Conservation (phyloP, 306 rosid genomes). For the Sophora flavescens region DNA sequence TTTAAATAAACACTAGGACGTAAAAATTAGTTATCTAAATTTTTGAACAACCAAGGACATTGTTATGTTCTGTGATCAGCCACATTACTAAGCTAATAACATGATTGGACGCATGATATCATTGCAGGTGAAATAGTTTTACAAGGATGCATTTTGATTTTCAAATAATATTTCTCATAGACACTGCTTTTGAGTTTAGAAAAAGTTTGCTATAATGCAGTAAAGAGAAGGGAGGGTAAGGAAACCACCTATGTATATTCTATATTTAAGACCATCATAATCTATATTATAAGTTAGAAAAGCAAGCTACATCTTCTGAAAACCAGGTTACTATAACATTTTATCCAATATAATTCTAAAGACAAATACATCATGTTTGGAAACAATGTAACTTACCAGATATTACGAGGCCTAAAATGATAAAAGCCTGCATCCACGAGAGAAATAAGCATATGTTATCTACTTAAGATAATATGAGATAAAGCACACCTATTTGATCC, state of each 20-base stretch:
- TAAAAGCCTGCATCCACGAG: slow-evolving; percentile 77
- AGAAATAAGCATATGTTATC: slow-evolving; percentile 43
- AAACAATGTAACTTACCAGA: slow-evolving; percentile 72
- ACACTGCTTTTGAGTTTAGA: too few species aligned
- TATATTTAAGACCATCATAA: background rate
- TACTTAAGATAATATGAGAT: background rate
- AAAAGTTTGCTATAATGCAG: too few species aligned
- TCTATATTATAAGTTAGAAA: background rate
- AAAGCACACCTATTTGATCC: slow-evolving; percentile 4
- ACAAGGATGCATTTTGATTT: too few species aligned
- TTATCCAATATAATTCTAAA: slow-evolving; percentile 1
- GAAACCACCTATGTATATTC: background rate
- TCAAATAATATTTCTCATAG: too few species aligned
- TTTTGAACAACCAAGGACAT: too few species aligned
- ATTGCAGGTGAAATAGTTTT: too few species aligned
- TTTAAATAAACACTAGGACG: too few species aligned
- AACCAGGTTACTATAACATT: slow-evolving; percentile 26
- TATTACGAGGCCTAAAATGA: slow-evolving; percentile 65
- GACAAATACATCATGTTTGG: too few species aligned
- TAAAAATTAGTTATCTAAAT: too few species aligned
- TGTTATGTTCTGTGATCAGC: too few species aligned
- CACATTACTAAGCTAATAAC: too few species aligned
- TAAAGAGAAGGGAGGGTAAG: background rate
- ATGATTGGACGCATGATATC: too few species aligned
- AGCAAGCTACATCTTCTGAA: slow-evolving; percentile 9